A percentile compares a stretch with the other conserved stretches of the same genome.
Conservation (phyloP, 75 land plant genomes). For the Sequoiadendron giganteum region DNA sequence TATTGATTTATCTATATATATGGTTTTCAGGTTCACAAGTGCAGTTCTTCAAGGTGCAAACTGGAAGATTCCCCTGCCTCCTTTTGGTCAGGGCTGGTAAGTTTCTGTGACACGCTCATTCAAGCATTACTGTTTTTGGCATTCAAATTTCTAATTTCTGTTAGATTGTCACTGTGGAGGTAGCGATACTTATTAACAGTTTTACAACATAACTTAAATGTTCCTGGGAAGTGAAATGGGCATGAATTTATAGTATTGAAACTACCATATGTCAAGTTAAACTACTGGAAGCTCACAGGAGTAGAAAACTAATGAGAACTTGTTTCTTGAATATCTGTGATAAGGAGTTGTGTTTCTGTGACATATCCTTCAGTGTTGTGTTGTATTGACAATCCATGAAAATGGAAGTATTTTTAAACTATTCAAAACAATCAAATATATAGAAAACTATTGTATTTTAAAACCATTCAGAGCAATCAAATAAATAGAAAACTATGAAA, state of each 20-base stretch:
- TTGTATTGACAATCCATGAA: background rate
- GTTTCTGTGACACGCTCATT: conserved; percentile 15
- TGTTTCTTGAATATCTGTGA: background rate
- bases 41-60: conserved; percentile 67
- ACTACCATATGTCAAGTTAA: background rate
- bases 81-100: conserved; percentile 98
- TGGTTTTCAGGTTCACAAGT: conserved; percentile 71
- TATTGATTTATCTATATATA: background rate
- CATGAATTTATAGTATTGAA: background rate
- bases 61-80: conserved; percentile 92
- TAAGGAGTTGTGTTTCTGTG: background rate
- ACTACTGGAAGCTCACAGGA: background rate
- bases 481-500: background rate
- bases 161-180: background rate
- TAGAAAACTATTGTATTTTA: background rate
- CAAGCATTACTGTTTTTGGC: background rate
- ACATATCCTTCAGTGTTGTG: background rate
- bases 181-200: background rate
- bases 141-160: background rate
- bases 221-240: background rate
- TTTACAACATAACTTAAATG: background rate
- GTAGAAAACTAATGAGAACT: background rate
- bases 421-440: background rate
- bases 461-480: background rate
- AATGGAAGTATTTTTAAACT: background rate